These are phyloP conservation scores for Trichosporon sp. DNA, from an alignment of 1,284 basidiomycete genomes.

Conservation along the genomic window DNA sequence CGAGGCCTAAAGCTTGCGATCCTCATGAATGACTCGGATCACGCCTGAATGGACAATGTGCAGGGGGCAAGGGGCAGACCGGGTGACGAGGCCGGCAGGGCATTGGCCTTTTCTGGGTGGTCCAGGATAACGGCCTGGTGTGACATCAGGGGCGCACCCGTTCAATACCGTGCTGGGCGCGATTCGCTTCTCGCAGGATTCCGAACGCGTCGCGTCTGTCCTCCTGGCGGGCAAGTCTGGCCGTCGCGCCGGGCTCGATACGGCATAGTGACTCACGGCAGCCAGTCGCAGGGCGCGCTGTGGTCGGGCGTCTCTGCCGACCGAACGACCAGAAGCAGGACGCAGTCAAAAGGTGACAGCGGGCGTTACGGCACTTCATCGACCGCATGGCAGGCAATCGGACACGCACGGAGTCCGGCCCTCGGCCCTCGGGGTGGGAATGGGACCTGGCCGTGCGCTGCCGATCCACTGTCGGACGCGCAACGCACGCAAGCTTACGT, in stretches of 20 bases:
- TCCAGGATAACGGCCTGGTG: not conserved
- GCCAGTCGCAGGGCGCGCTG: not conserved
- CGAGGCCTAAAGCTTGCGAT: not conserved
- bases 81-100: not conserved
- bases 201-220: not conserved
- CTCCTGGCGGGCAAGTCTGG: not conserved
- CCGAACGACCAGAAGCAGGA: not conserved
- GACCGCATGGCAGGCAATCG: too few species aligned
- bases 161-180: not conserved
- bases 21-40: not conserved
- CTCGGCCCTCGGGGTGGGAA: too few species aligned
- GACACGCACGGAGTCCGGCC: not conserved
- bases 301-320: not conserved
- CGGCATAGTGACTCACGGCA: not conserved
- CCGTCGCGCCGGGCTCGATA: not conserved
- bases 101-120: not conserved
- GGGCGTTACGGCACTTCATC: not conserved
- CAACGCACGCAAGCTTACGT: too few species aligned
- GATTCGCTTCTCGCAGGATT: not conserved
- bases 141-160: not conserved
- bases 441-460: not conserved
- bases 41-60: not conserved
- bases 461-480: not conserved
- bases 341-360: not conserved
- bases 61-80: not conserved